Conservation (phyloP, 768 basidiomycete genomes). For the Fibroporia radiculosa region DNA sequence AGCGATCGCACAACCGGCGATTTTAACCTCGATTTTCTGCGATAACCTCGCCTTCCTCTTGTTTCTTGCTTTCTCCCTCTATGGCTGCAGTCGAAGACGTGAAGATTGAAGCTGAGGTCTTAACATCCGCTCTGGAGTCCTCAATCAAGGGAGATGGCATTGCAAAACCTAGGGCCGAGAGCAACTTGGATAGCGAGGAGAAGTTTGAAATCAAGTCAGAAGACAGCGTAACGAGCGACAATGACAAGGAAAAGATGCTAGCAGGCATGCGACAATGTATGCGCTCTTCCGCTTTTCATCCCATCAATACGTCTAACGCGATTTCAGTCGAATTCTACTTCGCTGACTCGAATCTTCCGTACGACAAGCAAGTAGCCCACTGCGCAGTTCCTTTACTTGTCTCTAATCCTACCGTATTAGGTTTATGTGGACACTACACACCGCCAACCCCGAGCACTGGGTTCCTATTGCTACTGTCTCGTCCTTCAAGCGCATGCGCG, state of each 20-base stretch:
- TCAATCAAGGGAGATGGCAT: background rate
- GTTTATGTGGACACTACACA: constrained; percentile 93
- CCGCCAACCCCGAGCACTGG: constrained; percentile 81
- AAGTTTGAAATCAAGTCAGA: background rate
- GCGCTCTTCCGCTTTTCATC: constrained; percentile 11
- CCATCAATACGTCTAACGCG: background rate
- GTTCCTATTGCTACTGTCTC: constrained; percentile 79
- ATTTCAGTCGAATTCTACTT: constrained; percentile 89
- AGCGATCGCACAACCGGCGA: too few species aligned
- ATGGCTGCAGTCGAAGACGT: background rate
- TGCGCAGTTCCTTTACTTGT: too few species aligned
- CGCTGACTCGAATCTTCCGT: constrained; percentile 92
- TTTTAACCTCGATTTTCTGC: too few species aligned
- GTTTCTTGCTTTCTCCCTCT: too few species aligned
- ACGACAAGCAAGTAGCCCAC: constrained; percentile 51
- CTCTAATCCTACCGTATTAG: too few species aligned
- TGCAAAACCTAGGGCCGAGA: background rate
- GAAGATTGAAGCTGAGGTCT: background rate
- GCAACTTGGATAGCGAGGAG: background rate
- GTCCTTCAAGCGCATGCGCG: constrained; percentile 94
- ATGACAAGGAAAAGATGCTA: constrained; percentile 34
- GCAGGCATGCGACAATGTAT: constrained; percentile 51
- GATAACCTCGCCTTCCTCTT: too few species aligned
- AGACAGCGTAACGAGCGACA: constrained; percentile 11
- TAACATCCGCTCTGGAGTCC: background rate